Percentiles rank a stretch among this genome's conserved stretches.
phyloP scores from a whole-genome alignment of 1,139 yeast genomes.

The Hemisphaericaspora subhashii region DNA sequence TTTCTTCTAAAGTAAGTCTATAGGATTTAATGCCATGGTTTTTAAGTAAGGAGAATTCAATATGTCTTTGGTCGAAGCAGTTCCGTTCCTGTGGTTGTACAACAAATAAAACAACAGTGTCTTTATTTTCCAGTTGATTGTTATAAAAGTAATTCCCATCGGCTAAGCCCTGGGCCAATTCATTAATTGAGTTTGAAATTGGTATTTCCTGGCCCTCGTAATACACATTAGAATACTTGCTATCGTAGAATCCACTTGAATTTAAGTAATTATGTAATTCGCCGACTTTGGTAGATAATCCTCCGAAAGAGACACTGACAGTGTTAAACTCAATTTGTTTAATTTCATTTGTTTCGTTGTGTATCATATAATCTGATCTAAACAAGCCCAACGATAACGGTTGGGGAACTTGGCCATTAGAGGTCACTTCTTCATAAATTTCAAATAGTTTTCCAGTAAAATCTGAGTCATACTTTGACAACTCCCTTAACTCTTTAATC shows the following conservation, averaged over 20 bases:
- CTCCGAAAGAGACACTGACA: conserved; percentile 93
- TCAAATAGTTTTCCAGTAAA: conserved; percentile 81
- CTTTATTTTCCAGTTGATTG: conserved; percentile 17
- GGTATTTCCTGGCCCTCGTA: conserved; percentile 58
- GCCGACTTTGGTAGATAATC: conserved; percentile 79
- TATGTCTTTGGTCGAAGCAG: conserved; percentile 83
- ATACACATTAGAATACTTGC: conserved; percentile 34
- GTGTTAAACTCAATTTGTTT: conserved; percentile 97
- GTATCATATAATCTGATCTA: conserved; percentile 87
- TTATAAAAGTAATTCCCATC: conserved; percentile 61
- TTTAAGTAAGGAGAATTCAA: conserved; percentile 69
- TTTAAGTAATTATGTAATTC: conserved; percentile 70
- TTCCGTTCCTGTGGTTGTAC: conserved; percentile 87
- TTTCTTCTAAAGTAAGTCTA: conserved; percentile 68
- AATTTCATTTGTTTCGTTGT: conserved; percentile 46
- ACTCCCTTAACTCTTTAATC: conserved; percentile 49
- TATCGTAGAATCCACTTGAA: conserved; percentile 52
- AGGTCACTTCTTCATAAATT: conserved; percentile 43
- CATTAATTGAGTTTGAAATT: conserved; percentile 58
- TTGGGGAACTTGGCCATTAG: conserved; percentile 55
- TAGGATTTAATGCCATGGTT: conserved; percentile 57
- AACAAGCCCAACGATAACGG: conserved; percentile 78
- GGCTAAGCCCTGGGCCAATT: conserved; percentile 71
- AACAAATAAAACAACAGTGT: conserved; percentile 68
- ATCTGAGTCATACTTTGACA: conserved; percentile 62